Percentiles rank a stretch among this genome's conserved stretches.
Evolutionary conservation across 345 rosid species (phyloP).

Genomic region (Moricandia moricandioides): DNA sequence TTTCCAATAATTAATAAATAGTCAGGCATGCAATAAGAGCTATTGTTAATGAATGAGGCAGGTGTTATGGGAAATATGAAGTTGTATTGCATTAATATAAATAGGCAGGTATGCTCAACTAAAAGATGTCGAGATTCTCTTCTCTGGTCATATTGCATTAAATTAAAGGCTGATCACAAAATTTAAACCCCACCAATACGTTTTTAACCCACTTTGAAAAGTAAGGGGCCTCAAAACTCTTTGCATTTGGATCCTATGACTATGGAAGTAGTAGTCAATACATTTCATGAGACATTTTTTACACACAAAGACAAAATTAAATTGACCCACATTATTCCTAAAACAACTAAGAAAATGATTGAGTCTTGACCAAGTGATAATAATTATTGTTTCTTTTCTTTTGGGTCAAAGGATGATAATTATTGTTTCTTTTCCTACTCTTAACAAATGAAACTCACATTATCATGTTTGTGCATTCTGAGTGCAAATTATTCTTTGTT

Average conservation of each 20-base stretch:
- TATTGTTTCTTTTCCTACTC: neutral
- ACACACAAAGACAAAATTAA: constrained; percentile 4
- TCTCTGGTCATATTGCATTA: constrained; percentile 15
- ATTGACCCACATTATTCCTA: constrained; percentile 15
- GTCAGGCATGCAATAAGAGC: constrained; percentile 10
- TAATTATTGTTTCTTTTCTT: neutral
- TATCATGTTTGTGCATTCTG: neutral
- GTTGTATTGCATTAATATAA: constrained; percentile 18
- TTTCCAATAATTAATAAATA: neutral
- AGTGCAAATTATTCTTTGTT: neutral
- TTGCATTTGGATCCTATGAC: constrained; percentile 31
- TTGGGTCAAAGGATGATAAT: too few species aligned
- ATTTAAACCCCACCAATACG: constrained; percentile 15
- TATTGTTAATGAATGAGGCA: constrained; percentile 21
- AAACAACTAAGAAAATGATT: neutral
- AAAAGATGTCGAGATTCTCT: constrained; percentile 7
- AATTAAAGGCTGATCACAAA: constrained; percentile 13
- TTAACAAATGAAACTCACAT: neutral
- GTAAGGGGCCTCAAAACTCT: constrained; percentile 16
- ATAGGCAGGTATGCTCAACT: constrained; percentile 3
- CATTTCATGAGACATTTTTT: constrained; percentile 18
- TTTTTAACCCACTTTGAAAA: neutral
- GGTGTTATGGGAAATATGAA: neutral
- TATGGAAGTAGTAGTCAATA: constrained; percentile 19
- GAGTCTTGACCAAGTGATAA: neutral